Conservation (phyloP, 2,329 filamentous ascomycete species). For the Aspergillus alliaceus region DNA sequence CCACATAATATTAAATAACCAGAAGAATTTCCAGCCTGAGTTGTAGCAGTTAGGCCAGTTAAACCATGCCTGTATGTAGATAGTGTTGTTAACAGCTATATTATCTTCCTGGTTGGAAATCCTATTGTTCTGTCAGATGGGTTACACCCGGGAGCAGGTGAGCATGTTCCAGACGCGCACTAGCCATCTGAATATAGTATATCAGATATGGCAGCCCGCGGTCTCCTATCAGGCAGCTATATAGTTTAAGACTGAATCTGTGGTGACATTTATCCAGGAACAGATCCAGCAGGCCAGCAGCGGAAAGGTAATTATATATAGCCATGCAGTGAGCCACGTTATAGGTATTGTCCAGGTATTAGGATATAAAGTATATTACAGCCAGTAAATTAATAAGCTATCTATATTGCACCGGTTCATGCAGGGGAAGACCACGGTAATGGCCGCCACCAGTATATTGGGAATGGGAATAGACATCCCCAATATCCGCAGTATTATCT, state of each 20-base stretch:
- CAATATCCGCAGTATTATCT: conserved; percentile 10
- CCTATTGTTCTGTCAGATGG: background rate
- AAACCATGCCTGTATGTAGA: no score
- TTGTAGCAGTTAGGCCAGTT: no score
- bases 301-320: background rate
- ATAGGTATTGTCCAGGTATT: fast-evolving
- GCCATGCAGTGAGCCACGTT: background rate
- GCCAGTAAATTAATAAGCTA: no score
- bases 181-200: no score
- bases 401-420: background rate
- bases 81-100: no score
- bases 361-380: no score
- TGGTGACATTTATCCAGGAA: background rate
- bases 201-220: no score
- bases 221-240: background rate
- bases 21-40: no score
- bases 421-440: no score
- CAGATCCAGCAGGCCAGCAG: background rate
- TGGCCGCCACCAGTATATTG: conserved; percentile 3
- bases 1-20: conserved; percentile 7
- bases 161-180: no score
- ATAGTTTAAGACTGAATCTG: background rate
- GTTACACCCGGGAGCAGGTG: no score
- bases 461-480: conserved; percentile 12
- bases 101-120: conserved; percentile 7